Percentiles rank a stretch among this genome's conserved stretches.
Evolutionary conservation across 176 grass and related monocot genomes (phyloP).

Genomic region (Rhynchospora pubera): DNA sequence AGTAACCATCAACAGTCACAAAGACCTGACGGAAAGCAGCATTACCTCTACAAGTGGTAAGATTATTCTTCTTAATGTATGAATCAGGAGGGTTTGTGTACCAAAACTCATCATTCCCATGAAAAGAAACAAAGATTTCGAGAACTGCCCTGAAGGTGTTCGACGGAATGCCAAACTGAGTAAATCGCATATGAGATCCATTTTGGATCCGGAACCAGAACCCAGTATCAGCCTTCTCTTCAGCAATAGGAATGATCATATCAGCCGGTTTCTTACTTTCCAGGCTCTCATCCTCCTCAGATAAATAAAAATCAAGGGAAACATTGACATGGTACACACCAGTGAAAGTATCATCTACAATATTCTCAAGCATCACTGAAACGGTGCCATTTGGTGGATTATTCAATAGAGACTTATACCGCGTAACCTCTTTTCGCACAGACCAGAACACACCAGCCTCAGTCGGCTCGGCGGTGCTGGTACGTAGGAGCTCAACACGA

Average conservation of each 20-base stretch:
- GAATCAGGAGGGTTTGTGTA: slow-evolving; percentile 82
- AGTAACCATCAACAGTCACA: slow-evolving; percentile 41
- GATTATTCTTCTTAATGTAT: slow-evolving; percentile 79
- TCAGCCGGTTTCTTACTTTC: slow-evolving; percentile 33
- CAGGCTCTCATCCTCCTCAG: neutral
- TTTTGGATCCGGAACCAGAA: slow-evolving; percentile 90
- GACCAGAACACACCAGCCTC: slow-evolving; percentile 59
- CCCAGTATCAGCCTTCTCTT: slow-evolving; percentile 15
- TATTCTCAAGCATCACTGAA: slow-evolving; percentile 93
- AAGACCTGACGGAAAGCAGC: slow-evolving; percentile 72
- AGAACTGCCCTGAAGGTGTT: slow-evolving; percentile 71
- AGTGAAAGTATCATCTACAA: slow-evolving; percentile 66
- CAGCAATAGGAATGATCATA: slow-evolving; percentile 63
- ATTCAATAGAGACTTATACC: slow-evolving; percentile 44
- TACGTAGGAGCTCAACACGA: slow-evolving; percentile 73
- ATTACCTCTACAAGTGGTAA: slow-evolving; percentile 59
- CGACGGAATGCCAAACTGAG: slow-evolving; percentile 36
- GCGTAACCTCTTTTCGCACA: slow-evolving; percentile 75
- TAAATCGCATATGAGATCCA: slow-evolving; percentile 31
- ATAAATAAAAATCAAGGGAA: slow-evolving; percentile 59
- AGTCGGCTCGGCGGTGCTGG: slow-evolving; percentile 71
- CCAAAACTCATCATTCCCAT: slow-evolving; percentile 88
- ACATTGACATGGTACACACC: slow-evolving; percentile 68
- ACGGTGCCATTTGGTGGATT: slow-evolving; percentile 35
- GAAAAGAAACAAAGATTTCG: slow-evolving; percentile 72